These are phyloP conservation scores for Plasmodium knowlesi DNA, from an alignment of 169 alveolate species.

Conservation along the genomic window DNA sequence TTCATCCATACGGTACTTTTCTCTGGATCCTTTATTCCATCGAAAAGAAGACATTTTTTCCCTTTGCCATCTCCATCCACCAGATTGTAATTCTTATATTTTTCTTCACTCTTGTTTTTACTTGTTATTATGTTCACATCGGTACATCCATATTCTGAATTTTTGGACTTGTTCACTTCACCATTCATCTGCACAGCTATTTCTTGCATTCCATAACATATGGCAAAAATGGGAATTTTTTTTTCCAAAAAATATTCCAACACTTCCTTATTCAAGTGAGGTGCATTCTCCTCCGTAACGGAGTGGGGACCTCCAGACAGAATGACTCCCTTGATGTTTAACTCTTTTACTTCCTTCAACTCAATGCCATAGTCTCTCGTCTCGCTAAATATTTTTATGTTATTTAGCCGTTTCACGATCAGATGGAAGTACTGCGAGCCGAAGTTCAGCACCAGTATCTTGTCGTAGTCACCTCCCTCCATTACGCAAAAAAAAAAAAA, in stretches of 20 bases:
- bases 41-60: conserved; percentile 50
- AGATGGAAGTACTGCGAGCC: conserved; percentile 83
- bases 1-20: conserved; percentile 75
- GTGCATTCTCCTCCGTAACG: conserved; percentile 75
- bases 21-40: conserved; percentile 26
- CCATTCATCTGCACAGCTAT: conserved; percentile 78
- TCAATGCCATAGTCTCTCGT: conserved; percentile 76
- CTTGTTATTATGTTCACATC: conserved; percentile 39
- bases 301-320: conserved; percentile 83
- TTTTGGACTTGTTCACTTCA: conserved; percentile 65
- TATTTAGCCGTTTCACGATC: conserved; percentile 78
- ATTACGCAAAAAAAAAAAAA: not conserved
- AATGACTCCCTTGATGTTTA: conserved; percentile 81
- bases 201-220: conserved; percentile 83
- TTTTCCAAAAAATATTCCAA: conserved; percentile 71
- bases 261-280: conserved; percentile 70
- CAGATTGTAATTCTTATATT: conserved; percentile 33
- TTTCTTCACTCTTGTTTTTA: conserved; percentile 23
- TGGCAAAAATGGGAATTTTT: conserved; percentile 81
- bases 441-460: conserved; percentile 79
- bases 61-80: conserved; percentile 5
- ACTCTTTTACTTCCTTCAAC: conserved; percentile 51
- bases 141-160: conserved; percentile 77
- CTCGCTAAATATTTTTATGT: conserved; percentile 80
- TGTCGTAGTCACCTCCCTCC: conserved; percentile 53